These are phyloP conservation scores for Articulospora tetracladia DNA, from an alignment of 495 filamentous ascomycete species.

Conservation along the genomic window DNA sequence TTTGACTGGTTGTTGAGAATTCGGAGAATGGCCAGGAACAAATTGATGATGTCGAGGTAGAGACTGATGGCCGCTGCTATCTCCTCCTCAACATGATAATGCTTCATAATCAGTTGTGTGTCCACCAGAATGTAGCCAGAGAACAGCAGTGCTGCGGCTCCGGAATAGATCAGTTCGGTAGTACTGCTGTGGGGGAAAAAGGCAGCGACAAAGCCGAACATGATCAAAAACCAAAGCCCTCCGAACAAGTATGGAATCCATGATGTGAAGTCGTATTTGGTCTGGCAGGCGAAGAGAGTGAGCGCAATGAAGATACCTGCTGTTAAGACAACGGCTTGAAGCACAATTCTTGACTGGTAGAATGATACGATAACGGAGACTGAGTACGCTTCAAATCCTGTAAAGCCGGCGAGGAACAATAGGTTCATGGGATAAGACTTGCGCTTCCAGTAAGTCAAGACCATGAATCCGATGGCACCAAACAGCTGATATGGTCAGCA, in stretches of 20 bases:
- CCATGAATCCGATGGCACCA: slow-evolving; percentile 20
- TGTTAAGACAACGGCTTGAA: slow-evolving; percentile 88
- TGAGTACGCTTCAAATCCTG: slow-evolving; percentile 86
- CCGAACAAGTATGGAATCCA: slow-evolving; percentile 97
- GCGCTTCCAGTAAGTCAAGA: slow-evolving; percentile 95
- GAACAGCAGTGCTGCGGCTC: slow-evolving; percentile 80
- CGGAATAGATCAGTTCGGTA: slow-evolving; percentile 79
- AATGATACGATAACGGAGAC: slow-evolving; percentile 89
- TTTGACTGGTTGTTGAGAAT: slow-evolving; percentile 87
- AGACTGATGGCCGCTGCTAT: slow-evolving; percentile 94
- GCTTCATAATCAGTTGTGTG: slow-evolving; percentile 90
- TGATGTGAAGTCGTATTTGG: slow-evolving; percentile 94
- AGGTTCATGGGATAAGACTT: slow-evolving; percentile 96
- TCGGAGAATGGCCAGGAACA: slow-evolving; percentile 89
- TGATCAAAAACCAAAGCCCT: slow-evolving; percentile 78
- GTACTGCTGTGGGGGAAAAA: slow-evolving; percentile 81
- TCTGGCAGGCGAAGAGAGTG: slow-evolving; percentile 94
- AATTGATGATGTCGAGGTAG: slow-evolving; percentile 94
- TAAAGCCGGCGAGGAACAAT: slow-evolving; percentile 89
- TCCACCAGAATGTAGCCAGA: slow-evolving; percentile 92
- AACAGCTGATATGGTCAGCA: slow-evolving; percentile 18
- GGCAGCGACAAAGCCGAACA: slow-evolving; percentile 85
- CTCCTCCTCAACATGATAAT: slow-evolving; percentile 98
- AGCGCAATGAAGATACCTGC: slow-evolving; percentile 90
- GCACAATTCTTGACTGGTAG: slow-evolving; percentile 75